Evolutionary conservation across 2,329 filamentous ascomycete genomes (phyloP).

Genomic region (Xylaria sp.): DNA sequence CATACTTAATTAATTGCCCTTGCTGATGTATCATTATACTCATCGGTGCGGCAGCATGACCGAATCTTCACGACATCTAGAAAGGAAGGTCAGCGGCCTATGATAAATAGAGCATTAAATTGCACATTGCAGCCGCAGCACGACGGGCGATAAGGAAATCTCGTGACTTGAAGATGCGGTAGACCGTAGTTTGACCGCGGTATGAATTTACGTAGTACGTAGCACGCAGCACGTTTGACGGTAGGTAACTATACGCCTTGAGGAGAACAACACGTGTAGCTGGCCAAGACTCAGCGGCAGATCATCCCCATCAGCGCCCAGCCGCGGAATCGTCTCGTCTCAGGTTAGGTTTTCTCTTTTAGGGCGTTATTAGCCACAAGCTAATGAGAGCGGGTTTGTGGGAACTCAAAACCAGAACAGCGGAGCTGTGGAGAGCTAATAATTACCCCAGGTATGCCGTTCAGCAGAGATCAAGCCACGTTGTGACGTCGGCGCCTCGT

Average conservation of each 20-base stretch:
- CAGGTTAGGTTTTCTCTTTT: constrained; percentile 8
- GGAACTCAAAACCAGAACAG: constrained; percentile 5
- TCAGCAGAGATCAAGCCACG: constrained; percentile 18
- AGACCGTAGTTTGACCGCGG: constrained; percentile 35
- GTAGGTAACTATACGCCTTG: constrained; percentile 17
- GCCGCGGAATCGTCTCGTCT: constrained; percentile 26
- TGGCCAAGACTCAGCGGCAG: constrained; percentile 35
- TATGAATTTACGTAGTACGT: constrained; percentile 33
- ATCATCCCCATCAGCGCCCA: constrained; percentile 33
- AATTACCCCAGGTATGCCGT: background rate
- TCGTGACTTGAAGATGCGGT: constrained; percentile 42
- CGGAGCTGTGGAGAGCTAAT: constrained; percentile 9
- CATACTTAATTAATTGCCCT: constrained; percentile 18
- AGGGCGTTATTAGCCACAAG: background rate
- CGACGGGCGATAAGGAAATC: constrained; percentile 33
- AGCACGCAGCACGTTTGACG: background rate
- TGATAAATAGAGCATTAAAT: constrained; percentile 39
- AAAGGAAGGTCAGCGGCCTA: constrained; percentile 44
- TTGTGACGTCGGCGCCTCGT: constrained; percentile 9
- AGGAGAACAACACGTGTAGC: constrained; percentile 21
- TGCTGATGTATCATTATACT: constrained; percentile 10
- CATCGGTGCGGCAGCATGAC: background rate
- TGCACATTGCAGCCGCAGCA: constrained; percentile 44
- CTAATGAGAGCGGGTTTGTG: constrained; percentile 6
- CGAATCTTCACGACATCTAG: constrained; percentile 34